Percentiles rank a stretch among this genome's conserved stretches.
phyloP scores from a whole-genome alignment of 139 green algal species.

The Chlamydomonas schloesseri region DNA sequence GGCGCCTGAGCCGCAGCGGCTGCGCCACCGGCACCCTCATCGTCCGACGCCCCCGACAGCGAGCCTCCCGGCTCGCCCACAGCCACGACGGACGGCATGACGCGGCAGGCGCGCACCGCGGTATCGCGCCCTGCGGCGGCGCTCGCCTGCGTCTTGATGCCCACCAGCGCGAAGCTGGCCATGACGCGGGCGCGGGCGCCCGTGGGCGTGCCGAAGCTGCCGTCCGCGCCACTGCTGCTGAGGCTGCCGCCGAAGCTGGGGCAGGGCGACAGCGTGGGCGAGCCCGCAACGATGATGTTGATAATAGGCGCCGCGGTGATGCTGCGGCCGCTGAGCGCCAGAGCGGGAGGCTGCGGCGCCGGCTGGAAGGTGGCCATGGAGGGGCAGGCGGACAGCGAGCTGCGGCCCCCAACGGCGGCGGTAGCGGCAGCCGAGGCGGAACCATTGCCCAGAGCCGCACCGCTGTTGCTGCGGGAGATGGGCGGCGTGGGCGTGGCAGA shows the following conservation, averaged over 20 bases:
- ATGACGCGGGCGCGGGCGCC: background rate
- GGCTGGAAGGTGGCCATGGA: background rate
- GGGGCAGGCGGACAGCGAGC: background rate
- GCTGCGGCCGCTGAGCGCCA: conserved; percentile 7
- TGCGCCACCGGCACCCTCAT: background rate
- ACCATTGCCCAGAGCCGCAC: background rate
- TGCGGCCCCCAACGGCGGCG: background rate
- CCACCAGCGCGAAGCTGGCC: conserved; percentile 12
- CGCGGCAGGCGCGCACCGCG: conserved; percentile 8
- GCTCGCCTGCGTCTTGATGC: background rate
- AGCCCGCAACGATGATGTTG: background rate
- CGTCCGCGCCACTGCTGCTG: no score
- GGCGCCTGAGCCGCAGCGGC: no score
- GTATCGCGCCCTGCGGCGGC: no score
- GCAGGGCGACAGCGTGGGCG: background rate
- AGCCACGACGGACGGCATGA: background rate
- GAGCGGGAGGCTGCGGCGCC: no score
- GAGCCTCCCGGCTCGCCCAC: background rate
- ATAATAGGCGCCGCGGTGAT: conserved; percentile 21
- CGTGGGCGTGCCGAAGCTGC: no score
- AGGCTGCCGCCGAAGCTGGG: background rate
- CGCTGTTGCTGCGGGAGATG: background rate
- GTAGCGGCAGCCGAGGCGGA: background rate
- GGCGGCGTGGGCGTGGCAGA: background rate
- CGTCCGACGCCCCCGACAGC: background rate